Base-by-base conservation (phyloP, 768 basidiomycete genomes). In the Pleurotus platypus region DNA sequence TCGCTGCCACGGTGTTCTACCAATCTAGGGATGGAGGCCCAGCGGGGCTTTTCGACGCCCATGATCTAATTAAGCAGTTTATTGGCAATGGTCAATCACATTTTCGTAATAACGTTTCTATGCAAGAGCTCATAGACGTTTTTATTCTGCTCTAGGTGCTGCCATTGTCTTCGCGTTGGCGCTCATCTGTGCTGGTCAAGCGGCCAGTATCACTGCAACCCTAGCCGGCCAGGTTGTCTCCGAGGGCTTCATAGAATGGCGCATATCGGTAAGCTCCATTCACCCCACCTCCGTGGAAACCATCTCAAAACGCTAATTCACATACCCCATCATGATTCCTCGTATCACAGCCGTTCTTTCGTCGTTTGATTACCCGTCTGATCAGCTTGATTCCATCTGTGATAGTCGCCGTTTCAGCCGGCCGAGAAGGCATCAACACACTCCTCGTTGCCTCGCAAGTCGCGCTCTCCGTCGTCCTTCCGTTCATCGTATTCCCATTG, bases 391-490 rank as follows among this genome's bases (percentile, higher is more conserved):
- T 90, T 30, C 91, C 91, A 6, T 82, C 86, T 1, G 72, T 89
- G 49, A 71, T 78, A 2, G 84, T 92, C 46, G 86, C 89, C 1
- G 72, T 81, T n/a, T 76, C 84, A 0, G 74, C 85, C n/a, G 91
- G 91, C 0, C 71, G 79, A 42, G 60, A 65, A 0, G 91, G 91
- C 1, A 75, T 92, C 62, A 80, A 83, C 68, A 75, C 79, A 4
- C 76, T 93, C 55, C 81, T 93, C 20, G 83, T 93, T 53, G 83
- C 79, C 3, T 87, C 81, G n/a, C 91, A 92, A 65, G 90, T 92
- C 56, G 74, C 81, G 38, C 77, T 92, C 40, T 86, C 84, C 15
- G 76, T 93, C 62, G 80, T 90, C 15, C 78, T 91, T 3, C 89
- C 90, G 0, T 90, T 90, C 67, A 77, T 91, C 66, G 76, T 86